Evolutionary conservation across 2,329 filamentous ascomycete species (phyloP).

Genomic region (Balansia obtecta): DNA sequence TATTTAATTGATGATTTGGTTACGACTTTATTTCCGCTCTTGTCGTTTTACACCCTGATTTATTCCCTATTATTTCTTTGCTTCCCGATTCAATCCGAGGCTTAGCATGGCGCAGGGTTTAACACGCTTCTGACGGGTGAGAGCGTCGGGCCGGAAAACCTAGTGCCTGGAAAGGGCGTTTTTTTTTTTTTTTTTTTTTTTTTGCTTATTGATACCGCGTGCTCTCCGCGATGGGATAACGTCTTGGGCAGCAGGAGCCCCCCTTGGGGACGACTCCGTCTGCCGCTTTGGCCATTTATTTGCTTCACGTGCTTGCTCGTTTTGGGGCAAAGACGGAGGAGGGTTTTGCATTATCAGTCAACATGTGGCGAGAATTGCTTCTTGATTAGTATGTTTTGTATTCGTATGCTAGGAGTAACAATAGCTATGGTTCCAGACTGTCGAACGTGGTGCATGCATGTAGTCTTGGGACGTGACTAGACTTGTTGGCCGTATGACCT

Average conservation of each 20-base stretch:
- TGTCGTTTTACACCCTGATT: neutral
- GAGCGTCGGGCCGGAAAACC: constrained; percentile 19
- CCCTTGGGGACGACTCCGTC: no score
- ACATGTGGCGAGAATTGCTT: neutral
- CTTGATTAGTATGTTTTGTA: neutral
- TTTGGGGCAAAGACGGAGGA: neutral
- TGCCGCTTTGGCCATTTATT: neutral
- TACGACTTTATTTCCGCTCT: neutral
- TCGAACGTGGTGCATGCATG: neutral
- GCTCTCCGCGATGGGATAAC: neutral
- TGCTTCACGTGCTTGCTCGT: neutral
- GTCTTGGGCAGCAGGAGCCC: neutral
- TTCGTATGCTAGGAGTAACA: neutral
- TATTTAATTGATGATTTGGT: neutral
- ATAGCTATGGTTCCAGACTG: neutral
- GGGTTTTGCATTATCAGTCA: neutral
- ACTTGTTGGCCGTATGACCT: no score
- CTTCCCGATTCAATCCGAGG: neutral
- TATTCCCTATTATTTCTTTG: neutral
- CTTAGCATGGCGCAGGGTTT: constrained; percentile 16
- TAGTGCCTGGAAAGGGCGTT: constrained; percentile 10
- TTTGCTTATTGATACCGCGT: neutral
- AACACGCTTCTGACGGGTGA: constrained; percentile 23
- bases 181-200: no score
- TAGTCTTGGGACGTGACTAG: neutral